Evolutionary conservation across 129 eudicot genomes (phyloP).

Genomic region (Arctium minus): DNA sequence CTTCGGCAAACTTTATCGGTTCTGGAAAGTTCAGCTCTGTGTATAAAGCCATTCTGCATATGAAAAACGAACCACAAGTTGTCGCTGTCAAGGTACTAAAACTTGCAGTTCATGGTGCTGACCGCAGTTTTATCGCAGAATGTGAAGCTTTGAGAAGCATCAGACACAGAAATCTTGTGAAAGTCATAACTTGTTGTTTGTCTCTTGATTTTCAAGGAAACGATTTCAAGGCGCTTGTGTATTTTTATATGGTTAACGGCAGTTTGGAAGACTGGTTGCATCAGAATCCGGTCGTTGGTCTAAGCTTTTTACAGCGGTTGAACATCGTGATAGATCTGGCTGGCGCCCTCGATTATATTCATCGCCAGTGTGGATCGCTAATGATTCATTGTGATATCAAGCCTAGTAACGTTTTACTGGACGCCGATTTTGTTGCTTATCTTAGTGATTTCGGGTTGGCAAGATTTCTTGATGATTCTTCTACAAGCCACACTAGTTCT

Average conservation of each 20-base stretch:
- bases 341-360: slow-evolving; percentile 22
- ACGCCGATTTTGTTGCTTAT: slow-evolving; percentile 16
- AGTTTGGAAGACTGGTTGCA: slow-evolving; percentile 17
- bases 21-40: slow-evolving; percentile 24
- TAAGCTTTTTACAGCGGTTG: slow-evolving; percentile 11
- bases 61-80: background rate
- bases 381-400: slow-evolving; percentile 31
- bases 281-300: background rate
- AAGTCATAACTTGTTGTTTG: slow-evolving; percentile 15
- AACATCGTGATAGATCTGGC: slow-evolving; percentile 21
- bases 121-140: slow-evolving; percentile 10
- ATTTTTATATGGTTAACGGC: slow-evolving; percentile 18
- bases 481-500: slow-evolving; percentile 1
- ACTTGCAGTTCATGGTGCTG: slow-evolving; percentile 7
- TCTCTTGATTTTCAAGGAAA: slow-evolving; percentile 23
- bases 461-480: background rate
- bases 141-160: slow-evolving; percentile 14
- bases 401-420: slow-evolving; percentile 24
- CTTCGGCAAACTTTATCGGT: slow-evolving; percentile 19
- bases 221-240: slow-evolving; percentile 27
- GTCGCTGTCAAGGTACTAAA: slow-evolving; percentile 19
- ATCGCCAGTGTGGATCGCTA: background rate
- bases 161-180: slow-evolving; percentile 22
- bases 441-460: slow-evolving; percentile 30
- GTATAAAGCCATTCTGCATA: slow-evolving; percentile 13